Base-by-base conservation (phyloP, 2,329 filamentous ascomycete species). In the Fusarium equiseti region DNA sequence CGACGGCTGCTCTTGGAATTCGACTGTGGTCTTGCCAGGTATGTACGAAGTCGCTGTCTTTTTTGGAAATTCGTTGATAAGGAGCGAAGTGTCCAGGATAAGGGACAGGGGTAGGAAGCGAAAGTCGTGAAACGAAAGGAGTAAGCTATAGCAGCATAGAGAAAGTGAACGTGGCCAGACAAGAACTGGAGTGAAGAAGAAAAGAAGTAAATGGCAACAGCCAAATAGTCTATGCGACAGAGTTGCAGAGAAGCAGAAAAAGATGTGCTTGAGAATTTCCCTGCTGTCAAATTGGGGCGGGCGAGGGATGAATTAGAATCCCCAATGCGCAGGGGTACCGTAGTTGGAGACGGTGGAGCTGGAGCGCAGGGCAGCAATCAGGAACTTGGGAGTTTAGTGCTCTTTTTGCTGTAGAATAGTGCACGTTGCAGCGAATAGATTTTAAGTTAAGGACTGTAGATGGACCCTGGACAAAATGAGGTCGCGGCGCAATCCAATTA, bases 1-100 rank as follows among this genome's bases (percentile, higher is more conserved):
- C 72, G 58, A 51, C 96, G 61, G 76, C 66, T 60, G 55, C 65
- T 57, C 45, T 18, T 13, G 35, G 16, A 43, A 46, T 49, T 49
- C 44, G 48, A 71, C 32, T 50, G 51, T 68, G 62, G 48, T 65
- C 32, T 71, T 52, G 64, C 49, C 63, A 60, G 53, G 63, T 64
- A 43, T 56, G 53, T 42, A 38, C 45, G 38, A 69, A 58, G 49
- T 53, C 52, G 65, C 61, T 52, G 35, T 50, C 57, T 68, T 72
- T 61, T 73, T 69, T 42, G 31, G 51, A 54, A 55, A 46, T 66
- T 72, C 52, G 60, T 55, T 51, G 56, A 67, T 69, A 69, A 63
- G 66, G 70, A 75, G 68, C 57, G 63, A 63, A 62, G 24, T 49
- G 64, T 48, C 55, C 66, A 65, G 64, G 57, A 69, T 53, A 68